Percentiles rank a stretch among this genome's conserved stretches.
phyloP scores from a whole-genome alignment of 345 rosid species.

The Cardamine chenopodiifolia region DNA sequence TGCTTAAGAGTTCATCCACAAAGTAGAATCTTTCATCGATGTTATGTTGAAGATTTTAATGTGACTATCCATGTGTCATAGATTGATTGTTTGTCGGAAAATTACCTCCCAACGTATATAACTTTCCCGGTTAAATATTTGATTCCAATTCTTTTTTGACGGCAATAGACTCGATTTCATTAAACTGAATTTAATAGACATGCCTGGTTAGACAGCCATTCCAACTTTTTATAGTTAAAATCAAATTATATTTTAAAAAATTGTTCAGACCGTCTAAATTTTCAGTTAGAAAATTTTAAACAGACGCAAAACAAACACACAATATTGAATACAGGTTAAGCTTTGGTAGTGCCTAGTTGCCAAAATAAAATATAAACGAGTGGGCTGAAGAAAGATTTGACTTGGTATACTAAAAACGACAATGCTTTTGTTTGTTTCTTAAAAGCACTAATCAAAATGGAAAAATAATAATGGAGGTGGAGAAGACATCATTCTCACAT shows the following conservation, averaged over 20 bases:
- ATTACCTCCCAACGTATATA: background rate
- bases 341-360: background rate
- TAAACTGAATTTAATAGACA: no score
- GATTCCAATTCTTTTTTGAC: no score
- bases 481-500: conserved; percentile 27
- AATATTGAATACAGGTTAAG: background rate
- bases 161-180: no score
- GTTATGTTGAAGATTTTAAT: no score
- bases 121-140: background rate
- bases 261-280: background rate
- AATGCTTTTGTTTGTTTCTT: conserved; percentile 22
- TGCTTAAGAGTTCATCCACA: background rate
- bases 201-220: no score
- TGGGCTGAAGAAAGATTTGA: conserved; percentile 20
- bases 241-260: background rate
- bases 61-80: background rate
- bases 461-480: conserved; percentile 22
- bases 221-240: background rate
- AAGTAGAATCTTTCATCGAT: background rate
- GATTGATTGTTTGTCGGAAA: background rate
- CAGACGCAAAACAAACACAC: background rate
- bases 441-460: conserved; percentile 15
- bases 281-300: background rate
- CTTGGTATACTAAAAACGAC: conserved; percentile 4
- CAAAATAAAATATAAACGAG: background rate